Base-by-base conservation (phyloP, 495 filamentous ascomycete species). In the Neurospora cerealis region DNA sequence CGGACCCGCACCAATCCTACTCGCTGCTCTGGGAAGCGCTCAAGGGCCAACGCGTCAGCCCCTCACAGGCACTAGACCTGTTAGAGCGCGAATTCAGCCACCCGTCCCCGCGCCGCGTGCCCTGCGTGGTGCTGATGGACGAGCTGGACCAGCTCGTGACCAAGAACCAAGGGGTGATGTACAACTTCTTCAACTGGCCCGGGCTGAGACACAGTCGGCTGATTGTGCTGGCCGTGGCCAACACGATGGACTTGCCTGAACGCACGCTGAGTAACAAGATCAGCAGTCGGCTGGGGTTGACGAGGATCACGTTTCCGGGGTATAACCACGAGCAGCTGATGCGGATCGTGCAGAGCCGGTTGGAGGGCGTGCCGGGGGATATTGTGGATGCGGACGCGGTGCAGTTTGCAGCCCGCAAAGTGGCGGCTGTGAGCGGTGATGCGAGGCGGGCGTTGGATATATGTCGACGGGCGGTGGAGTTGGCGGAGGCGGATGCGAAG, bases 121-220 rank as follows among this genome's bases (percentile, higher is more conserved):
- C 96, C 0, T 98, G 96, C 78, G 96, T 99, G 36, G 96, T 99
- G 9, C 84, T 99, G 48, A 99, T 99, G 96, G 96, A 99, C 79
- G 96, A 99, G 83, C 88, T 99, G 48, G 96, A 99, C 82, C 96
- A 99, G 79, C 88, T 99, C 5, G 96, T 98, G 3, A 99, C 96
- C 28, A 95, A 93, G 74, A 97, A 96, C 79, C 96, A 99, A 77
- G 93, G 93, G 36, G 96, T 99, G 79, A 99, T 99, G 96, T 99
- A 99, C 84, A 99, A 99, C 79, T 99, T 99, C 82, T 99, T 99
- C 89, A 99, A 99, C 79, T 99, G 96, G 96, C 96, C 96, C n/a
- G 90, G 91, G 24, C 87, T 97, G 24, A 89, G 92, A 41, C 93
- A 99, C 79, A 96, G 93, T 38, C 88, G 94, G 66, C 87, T 99